Evolutionary conservation across 345 rosid species (phyloP).

Genomic region (Eucalyptus erythrocorys): DNA sequence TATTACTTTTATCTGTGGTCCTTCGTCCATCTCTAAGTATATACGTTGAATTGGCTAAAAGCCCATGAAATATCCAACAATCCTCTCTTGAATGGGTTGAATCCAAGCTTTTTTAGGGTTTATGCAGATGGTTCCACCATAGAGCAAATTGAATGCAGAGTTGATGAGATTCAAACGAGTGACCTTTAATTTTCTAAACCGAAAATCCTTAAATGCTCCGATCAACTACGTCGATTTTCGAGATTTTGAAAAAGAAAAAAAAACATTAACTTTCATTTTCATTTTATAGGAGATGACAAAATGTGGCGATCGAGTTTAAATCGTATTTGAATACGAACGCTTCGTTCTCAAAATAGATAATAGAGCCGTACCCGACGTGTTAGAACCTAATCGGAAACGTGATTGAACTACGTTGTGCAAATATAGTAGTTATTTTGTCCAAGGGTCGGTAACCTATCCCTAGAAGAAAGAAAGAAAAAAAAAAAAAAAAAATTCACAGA

Average conservation of each 20-base stretch:
- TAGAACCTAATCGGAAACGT: accelerated
- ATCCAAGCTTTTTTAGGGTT: neutral
- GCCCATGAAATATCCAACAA: neutral
- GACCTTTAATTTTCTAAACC: accelerated
- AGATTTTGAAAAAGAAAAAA: neutral
- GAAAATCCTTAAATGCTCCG: neutral
- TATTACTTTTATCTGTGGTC: neutral
- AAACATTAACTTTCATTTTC: neutral
- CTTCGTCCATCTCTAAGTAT: no score
- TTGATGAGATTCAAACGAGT: neutral
- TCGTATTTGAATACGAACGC: neutral
- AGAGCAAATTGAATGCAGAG: neutral
- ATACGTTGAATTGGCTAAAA: neutral
- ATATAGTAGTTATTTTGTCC: neutral
- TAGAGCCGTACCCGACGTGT: neutral
- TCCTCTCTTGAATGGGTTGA: neutral
- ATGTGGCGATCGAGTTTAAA: neutral
- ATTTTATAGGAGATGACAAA: neutral
- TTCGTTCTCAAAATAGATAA: neutral
- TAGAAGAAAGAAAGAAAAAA: neutral
- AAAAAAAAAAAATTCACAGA: neutral
- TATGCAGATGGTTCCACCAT: neutral
- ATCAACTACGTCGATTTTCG: neutral
- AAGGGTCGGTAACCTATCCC: neutral
- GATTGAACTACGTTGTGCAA: neutral